Base-by-base conservation (phyloP, 2,329 filamentous ascomycete species). In the Apiospora aurea region DNA sequence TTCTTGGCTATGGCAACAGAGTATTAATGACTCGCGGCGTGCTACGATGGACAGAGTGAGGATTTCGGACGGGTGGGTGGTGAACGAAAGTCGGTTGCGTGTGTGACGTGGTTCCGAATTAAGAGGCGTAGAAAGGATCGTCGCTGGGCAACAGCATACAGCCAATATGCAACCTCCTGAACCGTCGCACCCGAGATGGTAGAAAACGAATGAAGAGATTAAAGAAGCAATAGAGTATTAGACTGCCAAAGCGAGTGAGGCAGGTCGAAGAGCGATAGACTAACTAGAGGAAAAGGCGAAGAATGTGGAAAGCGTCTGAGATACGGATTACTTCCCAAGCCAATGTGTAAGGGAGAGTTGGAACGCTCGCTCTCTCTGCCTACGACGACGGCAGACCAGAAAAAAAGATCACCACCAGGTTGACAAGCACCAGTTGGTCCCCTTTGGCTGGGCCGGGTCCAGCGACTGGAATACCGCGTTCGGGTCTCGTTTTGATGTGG, bases 201-300 rank as follows among this genome's bases (percentile, higher is more conserved):
- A 74, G 74, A 68, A 68, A 76, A 74, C 70, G 69, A 61, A 75
- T 73, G 75, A 64, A 64, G 29, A 64, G 34, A 64, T 64, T 74
- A 73, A 79, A 79, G 76, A 78, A 79, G 77, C 75, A 76, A 80
- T 78, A 79, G 78, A 74, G 61, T 74, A 76, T 78, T 78, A 83
- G 83, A 79, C 83, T 84, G 85, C 86, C 86, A 86, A 83, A 90
- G 85, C 88, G 89, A 91, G 84, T 88, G 89, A 90, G 85, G 85
- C 82, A 82, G 83, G 71, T 70, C 16, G 68, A 24, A 53, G 47
- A 57, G 47, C 68, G 68, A 74, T 77, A 73, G 71, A 75, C 71
- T 73, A 72, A 73, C 74, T 72, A 76, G 74, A 64, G 57, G 74
- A 78, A 71, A 75, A 73, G 64, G 64, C 69, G 75, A 70, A 73